Evolutionary conservation across 1,139 yeast species (phyloP).

Genomic region (Nematodospora anomalae): DNA sequence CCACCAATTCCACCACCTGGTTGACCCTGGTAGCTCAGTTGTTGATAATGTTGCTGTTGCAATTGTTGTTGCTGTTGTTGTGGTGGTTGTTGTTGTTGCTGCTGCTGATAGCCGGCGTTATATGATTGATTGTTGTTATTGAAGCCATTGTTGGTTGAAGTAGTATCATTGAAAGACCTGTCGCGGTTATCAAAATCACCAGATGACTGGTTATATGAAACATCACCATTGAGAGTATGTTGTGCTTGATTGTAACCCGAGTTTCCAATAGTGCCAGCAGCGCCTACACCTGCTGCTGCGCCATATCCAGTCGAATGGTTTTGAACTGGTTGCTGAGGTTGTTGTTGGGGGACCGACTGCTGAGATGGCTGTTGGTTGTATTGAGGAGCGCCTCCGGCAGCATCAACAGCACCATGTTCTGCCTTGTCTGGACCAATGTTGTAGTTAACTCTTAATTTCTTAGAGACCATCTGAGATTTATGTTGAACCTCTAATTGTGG

Average conservation of each 20-base stretch:
- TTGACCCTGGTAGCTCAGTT: constrained; percentile 2
- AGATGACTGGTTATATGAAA: constrained; percentile 9
- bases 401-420: constrained; percentile 10
- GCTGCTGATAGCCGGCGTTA: constrained; percentile 13
- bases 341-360: constrained; percentile 7
- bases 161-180: constrained; percentile 14
- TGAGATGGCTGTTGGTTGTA: constrained; percentile 6
- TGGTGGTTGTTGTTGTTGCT: constrained; percentile 10
- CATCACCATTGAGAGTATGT: constrained; percentile 8
- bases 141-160: constrained; percentile 14
- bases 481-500: constrained; percentile 61
- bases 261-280: constrained; percentile 17
- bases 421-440: constrained; percentile 30
- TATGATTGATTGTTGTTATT: constrained; percentile 6
- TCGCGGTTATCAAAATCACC: constrained; percentile 7
- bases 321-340: constrained; percentile 5
- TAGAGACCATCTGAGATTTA: constrained; percentile 60
- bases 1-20: not conserved
- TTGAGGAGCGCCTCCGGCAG: constrained; percentile 10
- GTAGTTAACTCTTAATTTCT: constrained; percentile 79
- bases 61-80: constrained; percentile 10
- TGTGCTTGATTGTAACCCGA: constrained; percentile 13
- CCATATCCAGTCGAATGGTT: constrained; percentile 5
- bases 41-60: constrained; percentile 10
- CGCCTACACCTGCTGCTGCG: constrained; percentile 9